Conservation (phyloP, 768 basidiomycete genomes). For the Cantharellus anzutake region DNA sequence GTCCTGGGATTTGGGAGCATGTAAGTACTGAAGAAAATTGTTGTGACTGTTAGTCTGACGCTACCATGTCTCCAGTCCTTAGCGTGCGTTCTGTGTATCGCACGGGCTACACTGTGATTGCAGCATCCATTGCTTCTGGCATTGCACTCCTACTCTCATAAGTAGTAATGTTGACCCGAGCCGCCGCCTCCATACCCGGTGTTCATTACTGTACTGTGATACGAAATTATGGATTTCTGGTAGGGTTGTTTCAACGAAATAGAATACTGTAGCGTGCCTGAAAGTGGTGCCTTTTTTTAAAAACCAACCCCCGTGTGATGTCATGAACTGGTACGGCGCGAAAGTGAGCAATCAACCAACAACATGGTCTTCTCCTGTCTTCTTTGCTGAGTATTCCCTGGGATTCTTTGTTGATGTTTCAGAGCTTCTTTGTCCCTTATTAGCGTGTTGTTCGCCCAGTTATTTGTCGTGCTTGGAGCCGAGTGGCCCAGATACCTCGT, state of each 20-base stretch:
- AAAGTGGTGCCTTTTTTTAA: too few species aligned
- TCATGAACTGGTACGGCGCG: too few species aligned
- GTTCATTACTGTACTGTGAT: too few species aligned
- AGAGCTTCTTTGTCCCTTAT: neutral
- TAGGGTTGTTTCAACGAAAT: too few species aligned
- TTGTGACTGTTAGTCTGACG: neutral
- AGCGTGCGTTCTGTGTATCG: slow-evolving; percentile 61
- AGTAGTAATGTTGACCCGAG: neutral
- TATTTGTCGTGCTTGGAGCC: neutral
- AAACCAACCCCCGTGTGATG: too few species aligned
- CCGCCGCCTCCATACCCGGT: too few species aligned
- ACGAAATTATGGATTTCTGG: too few species aligned
- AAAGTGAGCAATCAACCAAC: too few species aligned
- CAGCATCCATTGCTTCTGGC: slow-evolving; percentile 55
- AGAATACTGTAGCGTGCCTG: too few species aligned
- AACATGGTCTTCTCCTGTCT: too few species aligned
- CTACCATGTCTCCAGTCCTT: slow-evolving; percentile 32
- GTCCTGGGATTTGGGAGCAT: slow-evolving; percentile 72
- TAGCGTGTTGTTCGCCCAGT: neutral
- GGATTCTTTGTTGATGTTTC: neutral
- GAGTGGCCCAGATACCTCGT: neutral
- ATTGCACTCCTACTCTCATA: slow-evolving; percentile 42
- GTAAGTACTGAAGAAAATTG: slow-evolving; percentile 30
- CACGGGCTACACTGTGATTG: slow-evolving; percentile 72
- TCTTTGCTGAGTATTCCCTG: too few species aligned